Base-by-base conservation (phyloP, 2,329 filamentous ascomycete genomes). In the Hymenoscyphus albidus region DNA sequence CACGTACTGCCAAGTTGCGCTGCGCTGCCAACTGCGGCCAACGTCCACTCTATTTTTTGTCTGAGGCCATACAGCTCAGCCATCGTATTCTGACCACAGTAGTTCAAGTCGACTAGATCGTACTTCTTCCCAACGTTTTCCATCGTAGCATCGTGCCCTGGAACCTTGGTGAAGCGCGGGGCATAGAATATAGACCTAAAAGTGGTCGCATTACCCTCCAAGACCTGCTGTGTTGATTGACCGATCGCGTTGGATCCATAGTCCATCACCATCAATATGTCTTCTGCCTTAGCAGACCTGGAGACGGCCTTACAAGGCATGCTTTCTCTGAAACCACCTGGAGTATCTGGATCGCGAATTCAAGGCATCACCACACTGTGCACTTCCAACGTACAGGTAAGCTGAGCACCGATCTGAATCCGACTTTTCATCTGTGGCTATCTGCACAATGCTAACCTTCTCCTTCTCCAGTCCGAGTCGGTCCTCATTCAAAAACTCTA, bases 401-500 rank as follows among this genome's bases (percentile, higher is more conserved):
- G 86, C 65, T 61, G 22, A 10, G 3, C 3, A 44, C n/a, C 16
- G 7, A 44, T 2, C 42, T 10, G 22, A 16, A 38, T 22, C 18
- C 51, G 12, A n/a, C 38, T 14, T 62, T 58, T 16, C 13, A 62
- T 27, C 2, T 27, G 39, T 27, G 9, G 22, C 1, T 35, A 10
- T 35, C 44, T 51, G 44, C n/a, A 10, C 2, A 56, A 40, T 14
- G 18, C 42, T 59, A 31, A 63, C 35, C 3, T 44, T 14, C 35
- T 12, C 16, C 56, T 62, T 42, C n/a, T 51, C 27, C 67, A 97
- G 95, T 94, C 91, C 79, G 94, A 98, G 81, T 95, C 92, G 62
- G 88, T 93, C 73, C 88, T 99, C 75, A 92, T 98, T 73, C 93
- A 97, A 78, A 97, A 96, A 78, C 90, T 99, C 75, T 97, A 91